phyloP scores from a whole-genome alignment of 257 asterid genomes.

The Fraxinus excelsior region DNA sequence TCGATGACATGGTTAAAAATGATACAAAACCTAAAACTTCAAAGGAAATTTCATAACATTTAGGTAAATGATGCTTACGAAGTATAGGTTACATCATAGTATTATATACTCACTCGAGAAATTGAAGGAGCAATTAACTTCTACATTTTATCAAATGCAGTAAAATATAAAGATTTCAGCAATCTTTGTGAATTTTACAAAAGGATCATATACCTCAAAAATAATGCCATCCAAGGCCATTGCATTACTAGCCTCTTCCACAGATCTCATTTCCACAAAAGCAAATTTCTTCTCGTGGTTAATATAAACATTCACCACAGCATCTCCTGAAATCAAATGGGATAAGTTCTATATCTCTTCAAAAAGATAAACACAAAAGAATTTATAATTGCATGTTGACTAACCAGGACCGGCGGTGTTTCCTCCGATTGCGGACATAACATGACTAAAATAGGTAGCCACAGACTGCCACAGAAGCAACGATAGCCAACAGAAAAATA shows the following conservation, averaged over 20 bases:
- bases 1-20: neutral
- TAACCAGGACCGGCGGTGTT: constrained; percentile 99
- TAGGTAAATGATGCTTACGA: neutral
- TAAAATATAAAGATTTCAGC: neutral
- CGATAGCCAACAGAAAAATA: too few species aligned
- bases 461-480: too few species aligned
- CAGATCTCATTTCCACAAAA: constrained; percentile 97
- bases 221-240: constrained; percentile 97
- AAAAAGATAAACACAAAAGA: neutral
- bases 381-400: constrained; percentile 14
- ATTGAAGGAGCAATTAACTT: neutral
- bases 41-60: neutral
- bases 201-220: constrained; percentile 65
- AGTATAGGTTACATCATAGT: constrained; percentile 1
- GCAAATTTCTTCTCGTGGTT: constrained; percentile 97
- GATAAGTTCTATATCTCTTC: constrained; percentile 6
- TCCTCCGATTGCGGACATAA: constrained; percentile 76
- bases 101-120: constrained; percentile 7
- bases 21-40: neutral
- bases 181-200: neutral
- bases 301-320: constrained; percentile 91
- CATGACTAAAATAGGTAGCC: too few species aligned
- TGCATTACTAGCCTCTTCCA: constrained; percentile 98
- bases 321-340: constrained; percentile 71
- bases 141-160: neutral